phyloP scores from a whole-genome alignment of 495 filamentous ascomycete genomes.

The Penicillium ochrochloron region DNA sequence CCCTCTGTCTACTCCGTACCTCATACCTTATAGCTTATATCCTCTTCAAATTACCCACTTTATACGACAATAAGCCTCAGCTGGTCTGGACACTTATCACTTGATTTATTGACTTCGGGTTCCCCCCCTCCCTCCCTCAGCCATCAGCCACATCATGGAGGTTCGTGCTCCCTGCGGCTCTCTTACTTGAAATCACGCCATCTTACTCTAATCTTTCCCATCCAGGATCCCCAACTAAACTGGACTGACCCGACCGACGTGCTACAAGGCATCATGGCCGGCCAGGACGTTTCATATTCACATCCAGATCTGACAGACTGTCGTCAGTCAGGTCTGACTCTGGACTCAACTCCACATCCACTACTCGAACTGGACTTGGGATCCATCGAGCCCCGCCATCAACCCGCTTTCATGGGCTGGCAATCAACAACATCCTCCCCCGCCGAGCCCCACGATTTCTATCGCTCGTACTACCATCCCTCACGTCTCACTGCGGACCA shows the following conservation, averaged over 20 bases:
- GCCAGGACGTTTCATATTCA: constrained; percentile 20
- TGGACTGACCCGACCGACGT: constrained; percentile 42
- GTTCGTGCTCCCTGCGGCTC: constrained; percentile 20
- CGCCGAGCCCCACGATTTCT: constrained; percentile 22
- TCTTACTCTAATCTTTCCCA: not conserved
- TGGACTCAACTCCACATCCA: constrained; percentile 33
- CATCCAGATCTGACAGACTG: constrained; percentile 21
- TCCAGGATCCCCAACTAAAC: constrained; percentile 22
- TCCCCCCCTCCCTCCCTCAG: not conserved
- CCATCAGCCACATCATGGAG: constrained; percentile 26
- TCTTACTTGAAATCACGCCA: not conserved
- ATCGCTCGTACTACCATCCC: constrained; percentile 31
- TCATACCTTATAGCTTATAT: not conserved
- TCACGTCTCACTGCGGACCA: constrained; percentile 35
- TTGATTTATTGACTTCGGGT: not conserved
- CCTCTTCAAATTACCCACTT: not conserved
- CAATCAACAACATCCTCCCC: constrained; percentile 29
- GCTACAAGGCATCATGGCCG: constrained; percentile 44
- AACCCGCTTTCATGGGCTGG: constrained; percentile 26
- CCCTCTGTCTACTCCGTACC: not conserved
- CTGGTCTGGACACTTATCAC: constrained; percentile 5
- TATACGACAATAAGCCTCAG: constrained; percentile 1
- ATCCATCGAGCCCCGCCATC: constrained; percentile 25
- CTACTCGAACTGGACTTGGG: constrained; percentile 39
- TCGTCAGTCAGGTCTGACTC: constrained; percentile 25